Conservation (phyloP, 192 early-diverging fungal genomes). For the Backusella psychrophila region DNA sequence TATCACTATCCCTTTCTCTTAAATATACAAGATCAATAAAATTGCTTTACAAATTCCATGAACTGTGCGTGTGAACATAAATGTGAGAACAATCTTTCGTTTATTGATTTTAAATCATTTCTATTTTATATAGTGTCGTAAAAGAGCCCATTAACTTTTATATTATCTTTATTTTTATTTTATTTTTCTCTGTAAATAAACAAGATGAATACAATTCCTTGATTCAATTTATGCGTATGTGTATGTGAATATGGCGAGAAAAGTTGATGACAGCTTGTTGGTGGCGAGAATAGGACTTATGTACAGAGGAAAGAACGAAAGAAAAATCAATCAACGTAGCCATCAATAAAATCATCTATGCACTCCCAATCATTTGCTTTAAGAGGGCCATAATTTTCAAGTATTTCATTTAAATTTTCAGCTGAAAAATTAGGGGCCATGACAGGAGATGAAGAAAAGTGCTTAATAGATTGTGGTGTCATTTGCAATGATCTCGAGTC, state of each 20-base stretch:
- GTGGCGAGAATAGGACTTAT: not conserved
- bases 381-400: not conserved
- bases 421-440: not conserved
- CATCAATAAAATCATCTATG: slow-evolving; percentile 26
- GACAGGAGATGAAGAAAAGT: not conserved
- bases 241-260: not conserved
- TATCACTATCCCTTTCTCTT: too few relatives aligned
- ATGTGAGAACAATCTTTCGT: too few relatives aligned
- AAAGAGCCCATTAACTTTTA: too few relatives aligned
- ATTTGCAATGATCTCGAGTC: not conserved
- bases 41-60: too few relatives aligned
- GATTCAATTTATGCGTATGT: not conserved
- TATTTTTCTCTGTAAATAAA: not conserved
- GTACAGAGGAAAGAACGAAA: not conserved
- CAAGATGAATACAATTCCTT: not conserved
- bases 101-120: too few relatives aligned
- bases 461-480: not conserved
- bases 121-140: too few relatives aligned
- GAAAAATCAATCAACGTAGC: slow-evolving; percentile 17
- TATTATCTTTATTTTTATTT: not conserved
- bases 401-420: not conserved
- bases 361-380: slow-evolving; percentile 19
- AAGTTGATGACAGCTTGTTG: not conserved
- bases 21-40: too few relatives aligned
- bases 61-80: too few relatives aligned